Evolutionary conservation across 129 eudicot genomes (phyloP), one percentile per base, ranked within the genome.

Genomic region (Tanacetum coccineum): DNA sequence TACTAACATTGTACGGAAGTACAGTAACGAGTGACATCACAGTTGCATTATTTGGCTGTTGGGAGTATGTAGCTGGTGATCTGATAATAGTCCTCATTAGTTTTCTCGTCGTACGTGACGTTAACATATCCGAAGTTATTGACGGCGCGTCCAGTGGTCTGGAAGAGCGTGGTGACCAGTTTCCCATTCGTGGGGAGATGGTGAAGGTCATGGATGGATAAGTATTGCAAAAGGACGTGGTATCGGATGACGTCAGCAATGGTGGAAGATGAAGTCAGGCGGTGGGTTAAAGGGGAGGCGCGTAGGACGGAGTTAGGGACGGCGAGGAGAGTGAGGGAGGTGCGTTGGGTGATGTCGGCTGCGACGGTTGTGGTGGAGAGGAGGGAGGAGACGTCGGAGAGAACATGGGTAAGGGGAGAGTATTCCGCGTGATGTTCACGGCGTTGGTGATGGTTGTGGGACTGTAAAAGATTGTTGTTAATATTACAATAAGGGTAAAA

Each of bases 211-310:
- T 84, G 57, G 17, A 53, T 17, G 21, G 95, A 80, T 60, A 90
- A 78, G 81, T 82, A 87, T 26, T 84, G 76, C 19, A 87, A 72
- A 55, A 90, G 83, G 76, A 90, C 78, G 32, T 90, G 89, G 95
- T 78, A 84, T 74, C 97, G 95, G 86, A 90, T 77, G 79, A 85
- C 78, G 67, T 90, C 95, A 47, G 87, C 77, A 84, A 87, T 76
- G 79, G 61, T 58, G 64, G 74, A 13, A 61, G 87, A 15, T 15
- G 81, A 63, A 4, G 78, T 22, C 6, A 74, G 19, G 54, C 69
- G 83, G 49, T 18, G 79, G 68, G 65, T 14, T 64, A 58, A 51
- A 61, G 32, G 36, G 60, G 83, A 74, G 22, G 86, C 66, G 13
- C 80, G 89, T 69, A 90, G 81, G 82, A 72, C n/a, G 63, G 91